phyloP scores from a whole-genome alignment of 352 stramenopile genomes.

The Globisporangium parvum region DNA sequence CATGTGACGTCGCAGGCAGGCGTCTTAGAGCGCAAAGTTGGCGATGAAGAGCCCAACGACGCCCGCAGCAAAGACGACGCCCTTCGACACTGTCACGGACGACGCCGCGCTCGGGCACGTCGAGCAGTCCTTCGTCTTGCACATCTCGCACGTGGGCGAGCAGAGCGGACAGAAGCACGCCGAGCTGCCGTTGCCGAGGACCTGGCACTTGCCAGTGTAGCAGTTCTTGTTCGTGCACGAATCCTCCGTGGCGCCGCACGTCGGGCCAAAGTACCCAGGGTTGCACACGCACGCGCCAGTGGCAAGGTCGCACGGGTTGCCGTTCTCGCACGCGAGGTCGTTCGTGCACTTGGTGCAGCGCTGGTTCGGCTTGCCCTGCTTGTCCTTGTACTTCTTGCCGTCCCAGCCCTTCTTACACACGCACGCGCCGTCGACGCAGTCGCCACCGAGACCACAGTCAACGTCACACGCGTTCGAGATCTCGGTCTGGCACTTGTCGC shows the following conservation, averaged over 20 bases:
- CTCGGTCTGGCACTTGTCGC: constrained; percentile 23
- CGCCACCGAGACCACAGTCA: constrained; percentile 27
- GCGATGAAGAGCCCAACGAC: constrained; percentile 10
- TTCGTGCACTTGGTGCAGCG: constrained; percentile 34
- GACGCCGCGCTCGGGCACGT: constrained; percentile 14
- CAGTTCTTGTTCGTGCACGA: constrained; percentile 22
- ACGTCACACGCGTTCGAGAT: constrained; percentile 25
- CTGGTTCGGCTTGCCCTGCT: constrained; percentile 20
- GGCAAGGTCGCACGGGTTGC: constrained; percentile 20
- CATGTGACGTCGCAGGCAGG: not conserved
- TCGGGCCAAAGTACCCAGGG: constrained; percentile 23
- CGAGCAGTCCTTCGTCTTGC: constrained; percentile 19
- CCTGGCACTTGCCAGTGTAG: constrained; percentile 14
- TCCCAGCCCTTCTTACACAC: constrained; percentile 28
- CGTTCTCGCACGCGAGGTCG: constrained; percentile 30
- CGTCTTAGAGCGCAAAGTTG: constrained; percentile 12
- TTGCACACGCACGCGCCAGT: constrained; percentile 23
- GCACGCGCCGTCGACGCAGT: constrained; percentile 27
- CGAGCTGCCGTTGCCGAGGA: constrained; percentile 15
- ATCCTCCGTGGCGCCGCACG: constrained; percentile 23
- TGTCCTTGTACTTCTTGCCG: constrained; percentile 23
- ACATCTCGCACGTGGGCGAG: constrained; percentile 13
- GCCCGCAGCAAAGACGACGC: constrained; percentile 10
- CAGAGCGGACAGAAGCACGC: constrained; percentile 20
- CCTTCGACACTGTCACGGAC: constrained; percentile 10